These are phyloP conservation scores for Dictyostelium intermedium DNA, from an alignment of 78 protist species.

Conservation along the genomic window DNA sequence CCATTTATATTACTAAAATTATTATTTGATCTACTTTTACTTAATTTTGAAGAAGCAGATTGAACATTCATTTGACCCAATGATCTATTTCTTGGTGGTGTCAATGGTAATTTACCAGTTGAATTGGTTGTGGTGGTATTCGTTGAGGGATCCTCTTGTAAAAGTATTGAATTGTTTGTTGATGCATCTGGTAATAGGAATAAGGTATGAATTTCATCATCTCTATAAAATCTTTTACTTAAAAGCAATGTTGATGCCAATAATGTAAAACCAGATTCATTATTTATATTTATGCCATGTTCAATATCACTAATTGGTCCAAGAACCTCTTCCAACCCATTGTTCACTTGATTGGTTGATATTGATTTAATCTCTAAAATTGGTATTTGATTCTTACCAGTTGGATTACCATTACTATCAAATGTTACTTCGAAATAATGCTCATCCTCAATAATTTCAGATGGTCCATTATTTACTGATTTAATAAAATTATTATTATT, in stretches of 20 bases:
- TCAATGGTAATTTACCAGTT: neutral
- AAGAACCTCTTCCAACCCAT: neutral
- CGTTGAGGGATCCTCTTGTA: neutral
- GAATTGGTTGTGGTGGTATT: neutral
- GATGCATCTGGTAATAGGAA: slow-evolving; percentile 56
- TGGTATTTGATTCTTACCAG: slow-evolving; percentile 64
- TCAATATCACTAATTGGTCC: slow-evolving; percentile 74
- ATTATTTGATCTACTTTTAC: neutral
- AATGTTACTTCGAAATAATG: slow-evolving; percentile 67
- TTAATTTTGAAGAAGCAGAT: neutral
- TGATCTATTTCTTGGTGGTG: neutral
- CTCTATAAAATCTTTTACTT: slow-evolving; percentile 15
- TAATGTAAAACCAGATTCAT: slow-evolving; percentile 54
- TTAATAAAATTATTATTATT: neutral
- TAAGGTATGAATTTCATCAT: slow-evolving; percentile 40
- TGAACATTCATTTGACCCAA: slow-evolving; percentile 9
- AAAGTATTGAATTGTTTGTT: neutral
- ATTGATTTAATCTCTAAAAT: neutral
- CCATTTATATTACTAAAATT: neutral
- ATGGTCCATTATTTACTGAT: slow-evolving; percentile 65
- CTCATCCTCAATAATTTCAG: slow-evolving; percentile 76
- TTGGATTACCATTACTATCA: slow-evolving; percentile 55
- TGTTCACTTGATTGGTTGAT: neutral
- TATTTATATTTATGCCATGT: slow-evolving; percentile 69
- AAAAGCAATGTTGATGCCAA: slow-evolving; percentile 39